Conservation (phyloP, 2,329 filamentous ascomycete genomes). For the Xenoacremonium recifei region DNA sequence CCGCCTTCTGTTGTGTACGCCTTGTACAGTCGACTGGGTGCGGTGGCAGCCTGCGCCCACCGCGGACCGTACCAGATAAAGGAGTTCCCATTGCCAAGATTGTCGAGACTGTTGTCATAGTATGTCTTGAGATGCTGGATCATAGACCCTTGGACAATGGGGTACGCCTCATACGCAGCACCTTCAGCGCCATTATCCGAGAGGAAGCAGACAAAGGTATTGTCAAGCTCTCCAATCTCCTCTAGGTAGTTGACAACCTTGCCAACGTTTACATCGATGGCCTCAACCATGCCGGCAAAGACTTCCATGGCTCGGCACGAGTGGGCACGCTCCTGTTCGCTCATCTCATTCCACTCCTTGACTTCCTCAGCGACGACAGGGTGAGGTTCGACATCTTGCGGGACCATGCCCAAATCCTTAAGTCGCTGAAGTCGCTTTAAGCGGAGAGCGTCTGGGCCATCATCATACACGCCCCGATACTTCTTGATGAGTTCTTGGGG, state of each 20-base stretch:
- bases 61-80: constrained; percentile 17
- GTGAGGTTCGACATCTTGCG: constrained; percentile 47
- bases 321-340: constrained; percentile 42
- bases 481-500: constrained; percentile 53
- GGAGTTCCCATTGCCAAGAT: constrained; percentile 12
- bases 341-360: constrained; percentile 46
- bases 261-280: constrained; percentile 59
- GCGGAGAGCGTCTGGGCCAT: constrained; percentile 57
- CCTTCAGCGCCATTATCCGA: constrained; percentile 62
- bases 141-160: constrained; percentile 22
- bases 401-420: constrained; percentile 54
- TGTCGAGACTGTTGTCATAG: constrained; percentile 15
- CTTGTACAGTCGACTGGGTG: constrained; percentile 37
- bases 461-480: constrained; percentile 59
- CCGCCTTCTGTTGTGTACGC: constrained; percentile 47
- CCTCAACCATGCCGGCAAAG: constrained; percentile 63
- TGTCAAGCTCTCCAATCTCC: constrained; percentile 56
- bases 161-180: constrained; percentile 37
- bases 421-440: constrained; percentile 50
- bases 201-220: constrained; percentile 64
- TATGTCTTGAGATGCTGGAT: constrained; percentile 14
- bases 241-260: constrained; percentile 57
- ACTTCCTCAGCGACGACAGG: constrained; percentile 38
- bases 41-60: constrained; percentile 34
- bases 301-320: constrained; percentile 58